Conservation (phyloP, 306 rosid genomes). For the Corylus heterophylla region DNA sequence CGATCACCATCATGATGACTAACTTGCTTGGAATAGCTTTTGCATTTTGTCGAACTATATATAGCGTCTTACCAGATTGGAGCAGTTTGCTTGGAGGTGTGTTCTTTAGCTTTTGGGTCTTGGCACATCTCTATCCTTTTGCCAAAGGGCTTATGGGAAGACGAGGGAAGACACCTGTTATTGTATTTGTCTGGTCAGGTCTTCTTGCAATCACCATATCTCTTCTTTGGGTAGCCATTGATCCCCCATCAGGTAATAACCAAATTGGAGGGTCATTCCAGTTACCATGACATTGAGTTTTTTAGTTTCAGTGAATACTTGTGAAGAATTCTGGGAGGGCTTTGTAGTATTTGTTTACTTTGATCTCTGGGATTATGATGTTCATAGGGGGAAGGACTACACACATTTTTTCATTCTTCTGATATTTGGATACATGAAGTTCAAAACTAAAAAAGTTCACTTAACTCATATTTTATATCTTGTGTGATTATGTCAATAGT, state of each 20-base stretch:
- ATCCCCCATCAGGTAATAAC: constrained; percentile 53
- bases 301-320: constrained; percentile 30
- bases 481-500: background rate
- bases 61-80: constrained; percentile 52
- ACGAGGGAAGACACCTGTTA: constrained; percentile 65
- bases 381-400: constrained; percentile 20
- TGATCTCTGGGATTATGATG: constrained; percentile 14
- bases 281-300: constrained; percentile 42
- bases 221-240: constrained; percentile 78
- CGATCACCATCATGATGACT: constrained; percentile 63
- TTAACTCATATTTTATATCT: background rate
- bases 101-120: constrained; percentile 80
- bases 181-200: constrained; percentile 83
- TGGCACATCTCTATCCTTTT: constrained; percentile 74
- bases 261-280: constrained; percentile 75
- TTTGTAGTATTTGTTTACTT: constrained; percentile 27
- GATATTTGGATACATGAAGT: background rate
- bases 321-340: constrained; percentile 24
- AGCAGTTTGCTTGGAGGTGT: constrained; percentile 66
- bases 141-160: constrained; percentile 82
- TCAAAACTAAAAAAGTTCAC: background rate
- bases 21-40: constrained; percentile 63
- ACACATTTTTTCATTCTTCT: constrained; percentile 15
- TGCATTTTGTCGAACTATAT: constrained; percentile 57
- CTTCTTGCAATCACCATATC: constrained; percentile 69